Evolutionary conservation across 1,284 basidiomycete species (phyloP).

Genomic region (Cystobasidium slooffiae): DNA sequence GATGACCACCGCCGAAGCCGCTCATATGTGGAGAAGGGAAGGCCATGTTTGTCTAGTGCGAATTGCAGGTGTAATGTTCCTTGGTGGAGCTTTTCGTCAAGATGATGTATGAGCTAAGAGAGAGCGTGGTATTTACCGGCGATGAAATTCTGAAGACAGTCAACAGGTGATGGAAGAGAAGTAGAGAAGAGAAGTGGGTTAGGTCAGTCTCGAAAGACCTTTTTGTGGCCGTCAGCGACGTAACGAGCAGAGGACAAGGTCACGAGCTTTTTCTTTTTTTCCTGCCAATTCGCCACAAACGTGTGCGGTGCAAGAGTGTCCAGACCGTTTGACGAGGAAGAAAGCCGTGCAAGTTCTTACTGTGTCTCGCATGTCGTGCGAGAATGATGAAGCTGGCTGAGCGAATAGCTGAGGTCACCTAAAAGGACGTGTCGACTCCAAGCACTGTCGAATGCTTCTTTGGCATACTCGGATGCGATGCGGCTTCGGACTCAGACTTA

Average conservation of each 20-base stretch:
- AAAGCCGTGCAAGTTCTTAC: conserved; percentile 4
- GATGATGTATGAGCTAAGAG: background rate
- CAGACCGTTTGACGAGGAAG: background rate
- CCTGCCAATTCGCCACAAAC: no score
- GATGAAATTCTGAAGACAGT: background rate
- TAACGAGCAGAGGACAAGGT: background rate
- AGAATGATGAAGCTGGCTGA: no score
- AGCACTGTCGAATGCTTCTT: no score
- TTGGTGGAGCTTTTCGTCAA: background rate
- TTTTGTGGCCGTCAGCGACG: conserved; percentile 5
- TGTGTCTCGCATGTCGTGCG: background rate
- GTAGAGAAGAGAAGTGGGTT: background rate
- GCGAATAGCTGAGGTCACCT: no score
- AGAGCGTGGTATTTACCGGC: background rate
- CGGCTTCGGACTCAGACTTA: no score
- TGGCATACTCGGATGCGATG: no score
- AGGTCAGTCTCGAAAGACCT: background rate
- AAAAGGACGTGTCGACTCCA: no score
- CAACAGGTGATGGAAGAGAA: background rate
- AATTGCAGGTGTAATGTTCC: background rate
- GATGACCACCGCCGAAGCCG: background rate
- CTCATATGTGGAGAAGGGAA: conserved; percentile 15
- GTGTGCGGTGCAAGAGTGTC: no score
- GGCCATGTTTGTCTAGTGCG: conserved; percentile 13
- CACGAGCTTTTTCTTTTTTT: conserved; percentile 3